phyloP scores from a whole-genome alignment of 192 early-diverging fungal genomes.

The Coemansia brasiliensis region DNA sequence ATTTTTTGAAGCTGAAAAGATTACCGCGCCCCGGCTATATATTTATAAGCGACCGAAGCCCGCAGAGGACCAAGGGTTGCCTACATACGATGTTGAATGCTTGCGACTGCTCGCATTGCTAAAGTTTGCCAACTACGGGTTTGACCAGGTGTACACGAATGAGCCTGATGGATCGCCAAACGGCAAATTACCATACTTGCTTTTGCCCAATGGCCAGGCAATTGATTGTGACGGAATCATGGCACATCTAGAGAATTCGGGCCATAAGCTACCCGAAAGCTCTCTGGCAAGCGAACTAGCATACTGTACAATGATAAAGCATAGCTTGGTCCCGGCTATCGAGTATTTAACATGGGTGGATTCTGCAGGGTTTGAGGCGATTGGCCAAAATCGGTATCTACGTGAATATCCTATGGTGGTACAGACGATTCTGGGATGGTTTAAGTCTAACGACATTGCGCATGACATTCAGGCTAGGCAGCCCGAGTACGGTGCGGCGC shows the following conservation, averaged over 20 bases:
- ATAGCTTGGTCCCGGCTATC: constrained; percentile 24
- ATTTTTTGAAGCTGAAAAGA: constrained; percentile 23
- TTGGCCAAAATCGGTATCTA: constrained; percentile 20
- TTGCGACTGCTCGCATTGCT: constrained; percentile 28
- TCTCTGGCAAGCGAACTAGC: constrained; percentile 14
- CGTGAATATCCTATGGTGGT: constrained; percentile 18
- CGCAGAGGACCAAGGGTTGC: not conserved
- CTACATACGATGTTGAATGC: constrained; percentile 32
- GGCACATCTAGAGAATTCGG: constrained; percentile 10
- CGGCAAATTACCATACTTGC: constrained; percentile 31
- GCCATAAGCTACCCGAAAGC: constrained; percentile 3
- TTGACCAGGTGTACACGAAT: constrained; percentile 25
- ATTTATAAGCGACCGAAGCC: constrained; percentile 11
- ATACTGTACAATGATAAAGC: constrained; percentile 26
- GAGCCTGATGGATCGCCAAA: constrained; percentile 44
- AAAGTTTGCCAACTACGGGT: constrained; percentile 30
- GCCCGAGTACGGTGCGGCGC: constrained; percentile 32
- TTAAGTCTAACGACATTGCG: not conserved
- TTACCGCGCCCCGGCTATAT: constrained; percentile 22
- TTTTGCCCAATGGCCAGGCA: constrained; percentile 29
- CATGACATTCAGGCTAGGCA: constrained; percentile 5
- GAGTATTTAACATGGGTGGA: constrained; percentile 46
- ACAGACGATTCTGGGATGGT: constrained; percentile 19
- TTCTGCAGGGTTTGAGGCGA: constrained; percentile 14
- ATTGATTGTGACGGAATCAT: constrained; percentile 12